Base-by-base conservation (phyloP, 495 filamentous ascomycete genomes). In the Viridothelium virens region DNA sequence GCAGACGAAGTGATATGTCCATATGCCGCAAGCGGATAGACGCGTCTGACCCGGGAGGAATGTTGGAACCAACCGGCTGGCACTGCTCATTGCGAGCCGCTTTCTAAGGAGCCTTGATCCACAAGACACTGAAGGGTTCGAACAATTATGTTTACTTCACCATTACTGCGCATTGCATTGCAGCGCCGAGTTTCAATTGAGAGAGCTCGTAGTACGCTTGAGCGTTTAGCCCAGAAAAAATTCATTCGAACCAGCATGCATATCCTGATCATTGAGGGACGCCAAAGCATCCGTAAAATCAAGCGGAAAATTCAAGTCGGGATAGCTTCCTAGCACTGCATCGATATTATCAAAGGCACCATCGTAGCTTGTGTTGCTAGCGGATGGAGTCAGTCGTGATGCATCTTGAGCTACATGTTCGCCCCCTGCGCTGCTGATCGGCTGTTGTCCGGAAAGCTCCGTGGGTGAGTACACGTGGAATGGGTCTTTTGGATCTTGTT, bases 321-420 rank as follows among this genome's bases (percentile, higher is more conserved):
- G 53, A 36, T 59, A 59, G 53, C 53, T 59, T 59, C 53, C 53
- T 31, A 59, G 14, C n/a, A 59, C 53, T 36, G 53, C 53, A 59
- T 59, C 53, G 9, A 59, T 59, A 36, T 59, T 59, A 36, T 59
- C 53, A 59, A 59, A 59, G 14, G 5, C 31, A 59, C 25, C 31
- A 36, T 59, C 53, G 25, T 59, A 18, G 36, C 53, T 59, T 36
- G 53, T 7, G 9, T 59, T 33, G 31, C 14, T 59, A 2, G 4
- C 25, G 36, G 7, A 33, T 14, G 48, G n/a, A 34, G 53, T 14
- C 53, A 36, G 18, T 7, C 36, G 3, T 5, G 53, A 34, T 34
- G 31, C 31, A 14, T 59, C 31, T 36, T 33, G 25, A 36, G 31
- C 53, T 31, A 36, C 31, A 9, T 5, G 5, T 10, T 59, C 31